Evolutionary conservation across 2,329 filamentous ascomycete species (phyloP).

Genomic region (Graphiopsis chlorocephala): DNA sequence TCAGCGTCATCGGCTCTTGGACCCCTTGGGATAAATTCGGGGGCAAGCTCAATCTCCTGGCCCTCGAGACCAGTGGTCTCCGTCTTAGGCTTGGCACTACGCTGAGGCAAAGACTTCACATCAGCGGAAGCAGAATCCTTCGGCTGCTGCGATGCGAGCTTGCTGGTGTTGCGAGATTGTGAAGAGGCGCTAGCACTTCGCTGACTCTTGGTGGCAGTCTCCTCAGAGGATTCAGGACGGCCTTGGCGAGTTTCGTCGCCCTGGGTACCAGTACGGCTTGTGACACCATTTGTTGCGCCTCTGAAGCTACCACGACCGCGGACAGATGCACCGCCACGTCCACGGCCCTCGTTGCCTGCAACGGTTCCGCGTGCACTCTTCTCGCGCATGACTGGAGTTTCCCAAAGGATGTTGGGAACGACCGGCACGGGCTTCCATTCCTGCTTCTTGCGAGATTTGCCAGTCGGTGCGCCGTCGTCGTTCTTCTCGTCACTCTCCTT

Average conservation of each 20-base stretch:
- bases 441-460: slow-evolving; percentile 65
- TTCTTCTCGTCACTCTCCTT: slow-evolving; percentile 67
- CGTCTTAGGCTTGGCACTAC: slow-evolving; percentile 6
- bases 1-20: slow-evolving; percentile 11
- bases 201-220: slow-evolving; percentile 1
- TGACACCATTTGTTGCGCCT: slow-evolving; percentile 27
- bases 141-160: slow-evolving; percentile 1
- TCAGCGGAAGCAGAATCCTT: background rate
- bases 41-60: background rate
- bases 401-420: slow-evolving; percentile 80
- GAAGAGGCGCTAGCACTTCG: slow-evolving; percentile 10
- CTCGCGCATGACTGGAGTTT: slow-evolving; percentile 62
- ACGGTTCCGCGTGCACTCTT: slow-evolving; percentile 20
- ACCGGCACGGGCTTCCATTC: slow-evolving; percentile 84
- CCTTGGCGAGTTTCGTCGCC: background rate
- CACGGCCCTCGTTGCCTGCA: slow-evolving; percentile 51
- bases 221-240: slow-evolving; percentile 7
- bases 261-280: slow-evolving; percentile 17
- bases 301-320: slow-evolving; percentile 43
- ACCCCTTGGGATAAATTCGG: slow-evolving; percentile 3
- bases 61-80: background rate
- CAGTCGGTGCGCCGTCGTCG: slow-evolving; percentile 54
- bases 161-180: background rate
- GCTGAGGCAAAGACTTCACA: background rate
- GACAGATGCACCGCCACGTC: slow-evolving; percentile 54